A percentile compares a stretch with the other conserved stretches of the same genome.
Evolutionary conservation across 2,329 filamentous ascomycete species (phyloP).

Genomic region (Beauveria bassiana): DNA sequence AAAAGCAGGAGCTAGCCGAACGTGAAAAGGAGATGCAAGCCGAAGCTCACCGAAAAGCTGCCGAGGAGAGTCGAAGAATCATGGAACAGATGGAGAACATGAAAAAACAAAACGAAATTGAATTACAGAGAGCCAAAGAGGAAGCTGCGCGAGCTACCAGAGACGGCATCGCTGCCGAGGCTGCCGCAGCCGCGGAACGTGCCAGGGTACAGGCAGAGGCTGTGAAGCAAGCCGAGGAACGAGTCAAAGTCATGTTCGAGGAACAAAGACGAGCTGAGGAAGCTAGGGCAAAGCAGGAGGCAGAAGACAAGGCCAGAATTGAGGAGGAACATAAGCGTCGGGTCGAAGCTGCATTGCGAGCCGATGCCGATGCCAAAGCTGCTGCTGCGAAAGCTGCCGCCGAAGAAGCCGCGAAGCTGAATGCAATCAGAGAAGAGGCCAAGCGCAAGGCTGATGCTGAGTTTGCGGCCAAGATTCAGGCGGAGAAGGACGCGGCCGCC

Average conservation of each 20-base stretch:
- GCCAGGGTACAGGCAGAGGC: conserved; percentile 27
- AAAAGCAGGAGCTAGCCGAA: conserved; percentile 32
- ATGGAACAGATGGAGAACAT: conserved; percentile 34
- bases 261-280: conserved; percentile 36
- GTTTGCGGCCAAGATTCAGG: conserved; percentile 21
- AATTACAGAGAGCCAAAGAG: conserved; percentile 38
- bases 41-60: conserved; percentile 31
- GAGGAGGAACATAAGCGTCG: conserved; percentile 39
- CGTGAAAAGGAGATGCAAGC: conserved; percentile 27
- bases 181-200: conserved; percentile 39
- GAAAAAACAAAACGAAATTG: conserved; percentile 37
- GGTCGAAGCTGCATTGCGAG: conserved; percentile 35
- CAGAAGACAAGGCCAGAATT: conserved; percentile 32
- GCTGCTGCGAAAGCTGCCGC: conserved; percentile 34
- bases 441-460: conserved; percentile 30
- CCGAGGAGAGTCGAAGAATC: conserved; percentile 33
- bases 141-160: conserved; percentile 38
- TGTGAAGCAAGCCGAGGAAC: conserved; percentile 28
- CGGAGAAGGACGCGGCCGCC: conserved; percentile 12
- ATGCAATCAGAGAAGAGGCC: conserved; percentile 31
- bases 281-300: conserved; percentile 32
- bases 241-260: conserved; percentile 31
- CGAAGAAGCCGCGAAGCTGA: conserved; percentile 34
- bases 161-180: conserved; percentile 36
- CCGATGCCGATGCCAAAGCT: conserved; percentile 32